A percentile compares a stretch with the other conserved stretches of the same genome.
phyloP scores from a whole-genome alignment of 768 basidiomycete genomes.

The Amanita subjunquillea region DNA sequence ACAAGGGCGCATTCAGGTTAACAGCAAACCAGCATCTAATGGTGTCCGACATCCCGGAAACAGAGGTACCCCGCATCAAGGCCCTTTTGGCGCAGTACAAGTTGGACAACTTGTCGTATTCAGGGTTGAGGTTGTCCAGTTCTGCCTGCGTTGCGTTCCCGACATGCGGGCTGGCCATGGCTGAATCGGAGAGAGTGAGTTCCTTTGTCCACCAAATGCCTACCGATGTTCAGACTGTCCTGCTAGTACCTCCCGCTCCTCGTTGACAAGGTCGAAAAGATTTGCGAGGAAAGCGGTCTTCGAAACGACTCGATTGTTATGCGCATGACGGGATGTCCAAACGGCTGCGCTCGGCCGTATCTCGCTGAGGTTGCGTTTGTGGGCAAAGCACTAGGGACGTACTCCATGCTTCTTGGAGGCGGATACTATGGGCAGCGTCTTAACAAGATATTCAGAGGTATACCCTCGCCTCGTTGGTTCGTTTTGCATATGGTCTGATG shows the following conservation, averaged over 20 bases:
- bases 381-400: slow-evolving; percentile 89
- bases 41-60: slow-evolving; percentile 70
- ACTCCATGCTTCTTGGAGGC: slow-evolving; percentile 92
- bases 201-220: background rate
- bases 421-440: slow-evolving; percentile 91
- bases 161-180: slow-evolving; percentile 63
- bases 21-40: slow-evolving; percentile 94
- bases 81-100: slow-evolving; percentile 72
- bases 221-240: background rate
- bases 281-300: slow-evolving; percentile 88
- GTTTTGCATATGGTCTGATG: background rate
- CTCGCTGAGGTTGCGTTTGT: slow-evolving; percentile 94
- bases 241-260: slow-evolving; percentile 81
- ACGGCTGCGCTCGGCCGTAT: slow-evolving; percentile 90
- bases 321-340: slow-evolving; percentile 98
- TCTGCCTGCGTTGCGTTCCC: slow-evolving; percentile 98
- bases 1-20: slow-evolving; percentile 89
- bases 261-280: slow-evolving; percentile 89
- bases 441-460: slow-evolving; percentile 92
- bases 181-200: slow-evolving; percentile 44
- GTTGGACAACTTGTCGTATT: slow-evolving; percentile 76
- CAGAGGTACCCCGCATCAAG: slow-evolving; percentile 73
- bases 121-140: slow-evolving; percentile 75
- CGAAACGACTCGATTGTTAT: slow-evolving; percentile 94
- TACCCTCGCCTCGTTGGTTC: background rate